Conservation (phyloP, 2,329 filamentous ascomycete species). For the Epichloe brachyelytri region DNA sequence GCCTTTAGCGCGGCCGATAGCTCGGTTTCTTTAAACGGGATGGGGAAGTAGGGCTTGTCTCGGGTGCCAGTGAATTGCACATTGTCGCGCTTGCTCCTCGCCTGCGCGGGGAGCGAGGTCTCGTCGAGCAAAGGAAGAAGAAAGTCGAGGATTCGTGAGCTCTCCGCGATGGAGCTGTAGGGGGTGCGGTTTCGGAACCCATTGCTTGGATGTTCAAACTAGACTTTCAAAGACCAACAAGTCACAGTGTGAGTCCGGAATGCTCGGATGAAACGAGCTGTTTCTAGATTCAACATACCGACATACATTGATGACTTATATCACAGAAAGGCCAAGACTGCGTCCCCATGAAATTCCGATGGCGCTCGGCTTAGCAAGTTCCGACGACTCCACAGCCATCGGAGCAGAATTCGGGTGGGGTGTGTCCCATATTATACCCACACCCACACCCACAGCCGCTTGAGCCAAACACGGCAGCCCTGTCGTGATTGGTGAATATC, state of each 20-base stretch:
- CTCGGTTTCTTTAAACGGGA: conserved; percentile 35
- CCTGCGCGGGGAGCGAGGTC: conserved; percentile 16
- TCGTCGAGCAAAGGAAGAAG: conserved; percentile 15
- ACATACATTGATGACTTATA: too few species aligned
- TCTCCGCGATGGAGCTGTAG: conserved; percentile 16
- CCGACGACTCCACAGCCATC: background rate
- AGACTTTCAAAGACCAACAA: too few species aligned
- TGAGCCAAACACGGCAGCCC: background rate
- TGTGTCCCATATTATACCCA: too few species aligned
- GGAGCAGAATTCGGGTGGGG: background rate
- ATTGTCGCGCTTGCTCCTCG: conserved; percentile 11
- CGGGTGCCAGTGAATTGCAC: conserved; percentile 22
- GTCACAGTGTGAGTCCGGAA: too few species aligned
- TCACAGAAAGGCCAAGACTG: too few species aligned
- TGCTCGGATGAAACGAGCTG: too few species aligned
- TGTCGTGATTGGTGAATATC: too few species aligned
- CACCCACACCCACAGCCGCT: background rate
- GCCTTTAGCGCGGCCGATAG: conserved; percentile 30
- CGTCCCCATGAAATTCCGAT: background rate
- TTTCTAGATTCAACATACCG: too few species aligned
- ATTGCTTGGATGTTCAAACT: background rate
- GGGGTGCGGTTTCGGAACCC: background rate
- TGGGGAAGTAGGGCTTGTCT: conserved; percentile 30
- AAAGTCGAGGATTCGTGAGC: conserved; percentile 13
- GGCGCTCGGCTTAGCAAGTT: background rate